Base-by-base conservation (phyloP, 1,284 basidiomycete genomes). In the Irpex sp. region DNA sequence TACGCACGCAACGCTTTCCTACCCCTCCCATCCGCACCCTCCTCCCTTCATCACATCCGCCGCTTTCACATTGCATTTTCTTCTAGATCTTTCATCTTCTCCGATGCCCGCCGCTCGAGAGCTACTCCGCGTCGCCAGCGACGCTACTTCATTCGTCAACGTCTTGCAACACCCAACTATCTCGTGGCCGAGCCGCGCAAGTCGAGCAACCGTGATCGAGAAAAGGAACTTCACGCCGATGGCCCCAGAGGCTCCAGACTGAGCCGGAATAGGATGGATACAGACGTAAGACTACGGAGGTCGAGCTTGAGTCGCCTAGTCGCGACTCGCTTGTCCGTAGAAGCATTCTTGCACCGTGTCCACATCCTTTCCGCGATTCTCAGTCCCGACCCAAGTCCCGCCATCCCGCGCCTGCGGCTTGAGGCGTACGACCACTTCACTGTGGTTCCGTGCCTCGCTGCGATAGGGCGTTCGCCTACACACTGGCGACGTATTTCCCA, bases 381-480 rank as follows among this genome's bases (percentile, higher is more conserved):
- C 58, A 56, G 26, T 82, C 81, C 64, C 83, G 70, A 63, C 78
- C 82, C 78, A 68, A 73, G 72, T 77, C 83, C 75, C 73, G 78
- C 81, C 84, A 78, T 81, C 78, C 75, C 79, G 78, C 77, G 80
- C 81, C 63, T 51, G 58, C 61, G 62, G 69, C 67, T 69, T 69
- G 70, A 61, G 71, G 82, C 81, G 84, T 62, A 87, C 85, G 86
- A 87, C 85, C 86, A 83, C 88, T 89, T 90, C 63, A 74, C 70
- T 89, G 88, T 82, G 86, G 86, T 86, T 83, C 77, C 85, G 85
- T 87, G 81, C 80, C 81, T 86, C 83, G 84, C 68, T 65, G 64
- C 62, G 50, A 51, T 59, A 61, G 64, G 49, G 66, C 73, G 78
- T 82, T 77, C 78, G 82, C 87, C 87, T 76, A 89, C 73, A 89